Base-by-base conservation (phyloP, 192 early-diverging fungal genomes). In the Podila clonocystis region DNA sequence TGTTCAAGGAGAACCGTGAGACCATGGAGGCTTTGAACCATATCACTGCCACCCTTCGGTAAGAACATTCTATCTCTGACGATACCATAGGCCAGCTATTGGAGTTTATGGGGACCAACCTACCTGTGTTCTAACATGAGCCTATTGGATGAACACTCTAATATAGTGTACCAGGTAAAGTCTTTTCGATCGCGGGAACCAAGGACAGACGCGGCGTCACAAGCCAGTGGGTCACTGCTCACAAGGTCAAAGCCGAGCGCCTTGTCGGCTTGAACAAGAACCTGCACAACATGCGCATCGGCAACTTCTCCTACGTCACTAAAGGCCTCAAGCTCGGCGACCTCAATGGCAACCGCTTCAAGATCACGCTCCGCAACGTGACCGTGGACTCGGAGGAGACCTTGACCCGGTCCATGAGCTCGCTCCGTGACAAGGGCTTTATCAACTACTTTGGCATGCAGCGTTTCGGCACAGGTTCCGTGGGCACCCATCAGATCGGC, bases 381-480 rank as follows among this genome's bases (percentile, higher is more conserved):
- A 69, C 82, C 24, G 88, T 87, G 12, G 87, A 89, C 48, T 80
- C 84, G 41, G 83, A 83, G 22, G 77, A 82, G 31, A 74, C 75
- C 1, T 67, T 95, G 58, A 70, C 84, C 6, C 75, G 74, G 8
- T 88, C 94, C 11, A 83, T 98, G 64, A 73, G 75, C 5, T 92
- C 93, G 19, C 82, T 98, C 22, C 77, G 87, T 29, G 70, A 89
- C 24, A 80, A 87, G 50, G 98, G 98, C 3, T 99, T 98, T 70
- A 89, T 98, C 74, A 99, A 99, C 87, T 99, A 98, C 86, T 99
- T 89, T 85, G 98, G 82, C 2, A 95, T 98, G 96, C 98, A 99
- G 84, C 89, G 98, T 20, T 99, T 99, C 74, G 98, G 98, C 31
- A 97, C 95, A 6, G 85, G 92, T 28, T 86, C 90, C 17, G 85